Conservation (phyloP, 441 rosid species). For the Mallotus repandus region DNA sequence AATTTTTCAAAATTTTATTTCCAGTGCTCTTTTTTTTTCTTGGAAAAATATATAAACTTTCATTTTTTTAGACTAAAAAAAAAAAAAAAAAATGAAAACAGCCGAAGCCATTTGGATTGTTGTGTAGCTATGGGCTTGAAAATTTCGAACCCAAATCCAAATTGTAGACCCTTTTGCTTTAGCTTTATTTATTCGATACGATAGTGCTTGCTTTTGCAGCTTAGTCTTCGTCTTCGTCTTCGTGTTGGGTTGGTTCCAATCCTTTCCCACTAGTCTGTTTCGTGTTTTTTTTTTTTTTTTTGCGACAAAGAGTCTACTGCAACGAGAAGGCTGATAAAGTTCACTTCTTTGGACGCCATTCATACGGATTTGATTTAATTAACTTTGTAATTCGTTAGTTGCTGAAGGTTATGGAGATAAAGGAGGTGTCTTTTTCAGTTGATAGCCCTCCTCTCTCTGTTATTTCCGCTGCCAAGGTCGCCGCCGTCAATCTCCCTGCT, state of each 20-base stretch:
- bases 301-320: neutral
- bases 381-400: no score
- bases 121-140: neutral
- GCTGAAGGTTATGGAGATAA: slow-evolving; percentile 30
- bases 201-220: no score
- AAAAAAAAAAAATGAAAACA: no score
- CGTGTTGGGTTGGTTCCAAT: neutral
- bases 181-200: no score
- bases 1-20: no score
- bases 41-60: no score
- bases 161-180: neutral
- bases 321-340: no score
- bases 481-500: slow-evolving; percentile 32
- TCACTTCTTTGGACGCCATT: no score
- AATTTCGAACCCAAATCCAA: neutral
- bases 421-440: slow-evolving; percentile 40
- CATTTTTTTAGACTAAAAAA: no score
- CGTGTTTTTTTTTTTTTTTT: no score
- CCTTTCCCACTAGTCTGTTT: neutral
- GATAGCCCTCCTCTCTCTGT: slow-evolving; percentile 55
- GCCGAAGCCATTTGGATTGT: neutral
- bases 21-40: no score
- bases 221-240: neutral
- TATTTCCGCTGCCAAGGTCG: slow-evolving; percentile 51
- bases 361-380: no score